These are phyloP conservation scores for Paragyromitra xinjiangensis DNA, from an alignment of 495 filamentous ascomycete genomes.

Conservation along the genomic window DNA sequence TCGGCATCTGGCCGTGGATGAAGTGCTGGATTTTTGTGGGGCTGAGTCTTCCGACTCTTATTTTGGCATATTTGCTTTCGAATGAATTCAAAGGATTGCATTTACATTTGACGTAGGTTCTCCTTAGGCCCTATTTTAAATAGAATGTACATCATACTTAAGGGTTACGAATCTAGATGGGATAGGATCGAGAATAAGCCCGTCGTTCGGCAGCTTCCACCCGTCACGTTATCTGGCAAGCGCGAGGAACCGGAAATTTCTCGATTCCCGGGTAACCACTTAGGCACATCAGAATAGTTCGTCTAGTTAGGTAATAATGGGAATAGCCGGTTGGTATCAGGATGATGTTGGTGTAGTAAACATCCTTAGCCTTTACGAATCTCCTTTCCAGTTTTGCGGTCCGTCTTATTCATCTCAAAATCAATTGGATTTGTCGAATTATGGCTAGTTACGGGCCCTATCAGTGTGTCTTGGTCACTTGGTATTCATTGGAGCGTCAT, in stretches of 20 bases:
- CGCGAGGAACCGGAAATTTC: background rate
- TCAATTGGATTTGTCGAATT: too few species aligned
- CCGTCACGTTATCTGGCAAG: background rate
- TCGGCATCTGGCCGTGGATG: slow-evolving; percentile 18
- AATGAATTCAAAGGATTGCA: slow-evolving; percentile 10
- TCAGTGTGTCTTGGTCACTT: too few species aligned
- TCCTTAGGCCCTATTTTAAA: background rate
- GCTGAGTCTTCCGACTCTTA: slow-evolving; percentile 17
- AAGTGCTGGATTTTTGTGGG: slow-evolving; percentile 25
- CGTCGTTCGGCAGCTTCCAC: background rate
- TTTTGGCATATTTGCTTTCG: background rate
- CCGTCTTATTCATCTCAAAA: too few species aligned
- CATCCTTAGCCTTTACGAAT: too few species aligned
- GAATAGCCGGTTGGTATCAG: background rate
- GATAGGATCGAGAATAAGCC: background rate
- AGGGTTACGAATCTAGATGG: background rate
- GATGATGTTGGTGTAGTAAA: too few species aligned
- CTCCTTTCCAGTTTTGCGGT: too few species aligned
- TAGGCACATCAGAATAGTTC: background rate
- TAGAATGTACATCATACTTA: background rate
- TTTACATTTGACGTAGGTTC: slow-evolving; percentile 1
- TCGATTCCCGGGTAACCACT: background rate
- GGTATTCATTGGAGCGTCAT: too few species aligned
- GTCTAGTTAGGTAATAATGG: background rate
- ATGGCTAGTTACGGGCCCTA: too few species aligned